Evolutionary conservation across 768 basidiomycete species (phyloP), one percentile per base, ranked within the genome.

Genomic region (Xerocomellus dryophilus): DNA sequence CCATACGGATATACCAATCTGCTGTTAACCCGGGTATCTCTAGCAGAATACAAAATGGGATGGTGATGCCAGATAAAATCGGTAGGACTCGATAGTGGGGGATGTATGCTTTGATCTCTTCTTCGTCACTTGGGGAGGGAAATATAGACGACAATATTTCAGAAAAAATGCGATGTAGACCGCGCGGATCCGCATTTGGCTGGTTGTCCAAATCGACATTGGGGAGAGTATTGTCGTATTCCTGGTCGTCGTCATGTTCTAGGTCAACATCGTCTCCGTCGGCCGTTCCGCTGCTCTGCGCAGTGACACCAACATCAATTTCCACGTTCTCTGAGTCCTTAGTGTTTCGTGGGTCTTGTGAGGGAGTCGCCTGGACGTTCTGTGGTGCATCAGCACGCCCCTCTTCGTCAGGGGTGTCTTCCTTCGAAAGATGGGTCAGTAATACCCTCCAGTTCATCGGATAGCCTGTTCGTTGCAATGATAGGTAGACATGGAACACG

Each of bases 11-110:
- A 57, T 84, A 89, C 89, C 88, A 89, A 48, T 79, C 77, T 54
- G 83, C 84, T 1, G 88, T 92, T 11, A 92, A 70, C 15, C 86
- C 86, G 1, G 91, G 91, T 27, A 93, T 88, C 61, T 88, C 86
- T 29, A 93, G 75, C n/a, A 93, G 76, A 45, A 92, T 87, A 17
- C 85, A 81, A 61, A 93, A 90, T 0, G 88, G 86, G 35, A 88
- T 81, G 55, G 84, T 66, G 38, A 86, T 74, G 18, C 85, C 86
- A 14, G 88, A 82, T 9, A 89, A 52, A 39, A 90, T 83, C 0
- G 87, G 87, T 5, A 82, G 70, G 47, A 73, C 73, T 17, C 89
- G 83, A 64, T 85, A 86, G 47, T 80, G 79, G 21, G 85, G 83
- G 29, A 79, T 63, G 51, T 75, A 78, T 29, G 63, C 51, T 32